These are phyloP conservation scores for Blastobotrys muscicola DNA, from an alignment of 805 yeast genomes.

Conservation along the genomic window DNA sequence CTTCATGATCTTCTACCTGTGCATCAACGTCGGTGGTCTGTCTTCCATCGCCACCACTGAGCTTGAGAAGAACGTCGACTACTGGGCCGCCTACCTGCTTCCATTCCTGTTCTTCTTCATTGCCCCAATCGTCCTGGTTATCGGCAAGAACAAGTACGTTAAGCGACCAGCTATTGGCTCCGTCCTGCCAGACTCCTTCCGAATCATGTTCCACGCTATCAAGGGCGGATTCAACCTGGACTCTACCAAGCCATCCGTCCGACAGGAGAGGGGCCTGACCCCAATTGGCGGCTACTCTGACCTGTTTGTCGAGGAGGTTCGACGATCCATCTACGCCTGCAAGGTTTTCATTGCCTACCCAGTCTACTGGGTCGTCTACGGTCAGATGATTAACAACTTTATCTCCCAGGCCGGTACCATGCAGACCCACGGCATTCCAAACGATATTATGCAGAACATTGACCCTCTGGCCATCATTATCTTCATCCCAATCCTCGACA, in stretches of 20 bases:
- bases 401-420: constrained; percentile 66
- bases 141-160: constrained; percentile 47
- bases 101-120: constrained; percentile 62
- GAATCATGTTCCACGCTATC: constrained; percentile 34
- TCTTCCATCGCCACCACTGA: constrained; percentile 71
- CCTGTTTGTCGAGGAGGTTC: constrained; percentile 63
- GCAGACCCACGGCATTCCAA: constrained; percentile 70
- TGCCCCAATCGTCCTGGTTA: constrained; percentile 42
- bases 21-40: constrained; percentile 68
- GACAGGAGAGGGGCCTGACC: constrained; percentile 35
- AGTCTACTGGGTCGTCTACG: constrained; percentile 64
- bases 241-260: constrained; percentile 48
- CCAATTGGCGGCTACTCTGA: constrained; percentile 47
- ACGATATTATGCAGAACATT: constrained; percentile 67
- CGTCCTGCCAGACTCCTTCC: constrained; percentile 47
- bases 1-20: constrained; percentile 66
- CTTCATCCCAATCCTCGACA: constrained; percentile 66
- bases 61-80: constrained; percentile 53
- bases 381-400: constrained; percentile 65
- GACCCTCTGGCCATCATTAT: constrained; percentile 68
- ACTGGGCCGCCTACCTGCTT: constrained; percentile 57
- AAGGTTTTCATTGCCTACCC: constrained; percentile 64
- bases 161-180: constrained; percentile 54
- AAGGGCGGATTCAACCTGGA: constrained; percentile 42
- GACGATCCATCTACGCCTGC: constrained; percentile 58